These are phyloP conservation scores for Ophiostoma sp. DNA, from an alignment of 2,329 filamentous ascomycete species.

Conservation along the genomic window DNA sequence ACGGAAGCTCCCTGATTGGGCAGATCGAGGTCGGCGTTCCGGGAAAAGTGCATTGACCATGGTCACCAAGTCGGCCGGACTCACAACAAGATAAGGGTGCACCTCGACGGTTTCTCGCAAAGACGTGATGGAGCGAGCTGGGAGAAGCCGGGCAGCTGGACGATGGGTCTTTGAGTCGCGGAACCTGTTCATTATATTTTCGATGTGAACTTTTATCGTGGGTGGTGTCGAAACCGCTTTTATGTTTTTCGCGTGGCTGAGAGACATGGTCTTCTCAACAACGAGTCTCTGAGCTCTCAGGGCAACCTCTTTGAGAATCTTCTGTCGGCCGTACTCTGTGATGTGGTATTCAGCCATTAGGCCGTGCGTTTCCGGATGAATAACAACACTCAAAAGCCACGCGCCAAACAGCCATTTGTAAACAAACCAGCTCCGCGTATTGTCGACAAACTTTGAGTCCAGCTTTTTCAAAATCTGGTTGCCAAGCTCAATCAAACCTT, in stretches of 20 bases:
- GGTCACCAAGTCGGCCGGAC: conserved; percentile 75
- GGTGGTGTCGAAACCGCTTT: conserved; percentile 61
- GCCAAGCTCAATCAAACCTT: conserved; percentile 79
- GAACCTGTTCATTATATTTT: conserved; percentile 69
- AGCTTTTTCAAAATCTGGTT: conserved; percentile 80
- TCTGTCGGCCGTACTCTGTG: conserved; percentile 84
- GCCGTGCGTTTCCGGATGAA: conserved; percentile 79
- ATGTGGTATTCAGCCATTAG: conserved; percentile 90
- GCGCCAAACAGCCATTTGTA: conserved; percentile 90
- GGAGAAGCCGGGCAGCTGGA: conserved; percentile 60
- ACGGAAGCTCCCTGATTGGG: conserved; percentile 60
- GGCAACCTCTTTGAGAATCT: conserved; percentile 75
- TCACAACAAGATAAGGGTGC: conserved; percentile 76
- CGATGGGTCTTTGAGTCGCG: conserved; percentile 52
- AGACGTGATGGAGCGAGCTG: conserved; percentile 70
- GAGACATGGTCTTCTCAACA: conserved; percentile 62
- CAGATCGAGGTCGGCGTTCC: conserved; percentile 65
- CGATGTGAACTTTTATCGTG: conserved; percentile 67
- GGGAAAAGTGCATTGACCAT: conserved; percentile 84
- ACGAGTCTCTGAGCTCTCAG: conserved; percentile 77
- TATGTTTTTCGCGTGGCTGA: conserved; percentile 13
- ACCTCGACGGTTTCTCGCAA: conserved; percentile 75
- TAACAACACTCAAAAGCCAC: conserved; percentile 79
- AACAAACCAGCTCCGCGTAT: conserved; percentile 79
- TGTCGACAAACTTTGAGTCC: conserved; percentile 68